These are phyloP conservation scores for Diaporthe sp. DNA, from an alignment of 2,329 filamentous ascomycete genomes.

Conservation along the genomic window DNA sequence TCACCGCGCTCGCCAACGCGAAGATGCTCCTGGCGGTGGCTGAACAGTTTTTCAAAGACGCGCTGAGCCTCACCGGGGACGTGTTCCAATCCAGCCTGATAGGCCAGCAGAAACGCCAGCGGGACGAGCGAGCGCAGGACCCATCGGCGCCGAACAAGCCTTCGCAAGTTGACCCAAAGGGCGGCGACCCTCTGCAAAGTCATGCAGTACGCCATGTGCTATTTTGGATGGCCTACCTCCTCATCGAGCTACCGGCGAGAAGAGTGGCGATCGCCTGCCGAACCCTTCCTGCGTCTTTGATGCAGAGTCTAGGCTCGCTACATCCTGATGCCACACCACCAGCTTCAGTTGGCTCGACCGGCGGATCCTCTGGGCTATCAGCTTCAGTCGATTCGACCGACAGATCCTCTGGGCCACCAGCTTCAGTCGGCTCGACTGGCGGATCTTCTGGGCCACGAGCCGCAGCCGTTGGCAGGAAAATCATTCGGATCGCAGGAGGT, in stretches of 20 bases:
- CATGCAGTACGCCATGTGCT: background rate
- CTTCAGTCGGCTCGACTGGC: background rate
- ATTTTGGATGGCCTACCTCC: constrained; percentile 17
- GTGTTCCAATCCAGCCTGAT: background rate
- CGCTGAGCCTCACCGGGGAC: background rate
- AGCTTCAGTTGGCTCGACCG: background rate
- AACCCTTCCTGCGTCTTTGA: background rate
- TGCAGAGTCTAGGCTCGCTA: background rate
- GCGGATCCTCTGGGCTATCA: background rate
- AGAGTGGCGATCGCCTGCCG: constrained; percentile 9
- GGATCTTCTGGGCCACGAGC: background rate
- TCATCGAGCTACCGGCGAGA: constrained; percentile 17
- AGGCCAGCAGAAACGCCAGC: background rate
- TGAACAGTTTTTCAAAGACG: background rate
- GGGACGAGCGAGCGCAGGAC: too few species aligned
- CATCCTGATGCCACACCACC: background rate
- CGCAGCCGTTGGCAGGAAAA: background rate
- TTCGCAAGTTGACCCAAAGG: too few species aligned
- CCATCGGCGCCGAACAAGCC: background rate
- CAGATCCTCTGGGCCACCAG: background rate
- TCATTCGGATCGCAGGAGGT: background rate
- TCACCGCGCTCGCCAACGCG: background rate
- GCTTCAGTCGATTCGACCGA: background rate
- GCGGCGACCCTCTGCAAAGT: background rate
- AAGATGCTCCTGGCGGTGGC: background rate